These are phyloP conservation scores for Saposhnikovia divaricata DNA, from an alignment of 129 eudicot species.

Conservation along the genomic window DNA sequence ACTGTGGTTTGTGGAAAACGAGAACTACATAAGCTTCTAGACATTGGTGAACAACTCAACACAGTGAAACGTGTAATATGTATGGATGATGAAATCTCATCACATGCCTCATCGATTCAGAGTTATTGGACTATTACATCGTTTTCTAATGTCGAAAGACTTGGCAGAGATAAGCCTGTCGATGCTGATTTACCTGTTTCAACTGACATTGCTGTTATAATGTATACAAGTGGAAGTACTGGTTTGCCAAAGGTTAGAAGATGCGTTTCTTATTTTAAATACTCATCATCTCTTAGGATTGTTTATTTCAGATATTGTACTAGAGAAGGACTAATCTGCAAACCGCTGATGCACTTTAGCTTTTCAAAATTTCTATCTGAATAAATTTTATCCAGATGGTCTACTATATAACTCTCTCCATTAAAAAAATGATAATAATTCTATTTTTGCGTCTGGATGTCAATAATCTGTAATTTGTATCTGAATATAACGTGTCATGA, in stretches of 20 bases:
- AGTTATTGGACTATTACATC: slow-evolving; percentile 57
- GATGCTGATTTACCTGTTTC: slow-evolving; percentile 77
- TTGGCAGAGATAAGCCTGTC: slow-evolving; percentile 65
- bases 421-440: no score
- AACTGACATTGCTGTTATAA: slow-evolving; percentile 86
- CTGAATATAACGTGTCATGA: neutral
- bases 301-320: neutral
- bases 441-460: neutral
- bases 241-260: slow-evolving; percentile 83
- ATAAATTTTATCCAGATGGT: neutral
- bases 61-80: slow-evolving; percentile 78
- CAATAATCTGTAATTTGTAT: neutral
- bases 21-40: slow-evolving; percentile 75
- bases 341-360: neutral
- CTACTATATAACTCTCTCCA: neutral
- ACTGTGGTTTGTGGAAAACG: slow-evolving; percentile 87
- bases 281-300: neutral
- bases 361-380: neutral
- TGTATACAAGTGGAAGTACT: slow-evolving; percentile 98
- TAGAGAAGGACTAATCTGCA: neutral
- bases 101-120: slow-evolving; percentile 26
- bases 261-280: slow-evolving; percentile 8
- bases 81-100: slow-evolving; percentile 64
- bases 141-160: slow-evolving; percentile 56
- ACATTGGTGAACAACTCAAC: slow-evolving; percentile 71